Percentiles rank a stretch among this genome's conserved stretches.
Conservation (phyloP, 108 stramenopile species). For the Stephanodiscus minutulus region DNA sequence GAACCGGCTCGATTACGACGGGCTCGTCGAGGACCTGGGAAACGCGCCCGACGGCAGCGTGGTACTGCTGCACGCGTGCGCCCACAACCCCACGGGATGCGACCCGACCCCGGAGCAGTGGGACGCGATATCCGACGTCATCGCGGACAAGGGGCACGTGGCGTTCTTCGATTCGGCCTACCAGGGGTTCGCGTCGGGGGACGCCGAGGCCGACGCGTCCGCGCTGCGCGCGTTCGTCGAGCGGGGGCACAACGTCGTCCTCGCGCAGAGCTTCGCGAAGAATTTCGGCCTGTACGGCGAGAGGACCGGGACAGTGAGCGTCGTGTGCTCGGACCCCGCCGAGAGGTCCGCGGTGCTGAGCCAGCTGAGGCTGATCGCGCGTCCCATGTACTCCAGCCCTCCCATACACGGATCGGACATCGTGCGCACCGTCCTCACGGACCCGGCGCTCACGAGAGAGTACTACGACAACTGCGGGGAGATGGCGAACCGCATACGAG, state of each 20-base stretch:
- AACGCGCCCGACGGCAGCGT: constrained; percentile 84
- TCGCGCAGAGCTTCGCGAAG: constrained; percentile 98
- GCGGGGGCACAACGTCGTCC: constrained; percentile 85
- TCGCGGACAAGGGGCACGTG: constrained; percentile 77
- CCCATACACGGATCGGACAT: constrained; percentile 95
- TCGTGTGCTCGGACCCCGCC: constrained; percentile 80
- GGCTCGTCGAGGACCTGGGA: constrained; percentile 83
- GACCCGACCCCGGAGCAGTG: constrained; percentile 95
- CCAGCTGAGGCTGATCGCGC: constrained; percentile 91
- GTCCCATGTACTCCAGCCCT: constrained; percentile 97
- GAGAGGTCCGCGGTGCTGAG: constrained; percentile 86
- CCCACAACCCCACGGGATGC: constrained; percentile 99
- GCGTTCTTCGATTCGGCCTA: constrained; percentile 98
- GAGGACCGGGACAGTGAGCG: constrained; percentile 91
- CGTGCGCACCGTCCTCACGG: constrained; percentile 89
- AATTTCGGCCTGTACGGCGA: constrained; percentile 99
- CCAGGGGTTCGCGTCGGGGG: constrained; percentile 98
- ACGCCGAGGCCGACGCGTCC: constrained; percentile 92
- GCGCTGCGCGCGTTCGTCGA: constrained; percentile 89
- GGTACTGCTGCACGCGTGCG: constrained; percentile 97
- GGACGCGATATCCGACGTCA: constrained; percentile 71
- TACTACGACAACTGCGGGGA: constrained; percentile 88
- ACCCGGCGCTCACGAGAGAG: constrained; percentile 71
- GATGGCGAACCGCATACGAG: constrained; percentile 94
- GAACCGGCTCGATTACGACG: constrained; percentile 87